These are phyloP conservation scores for California macrophylla DNA, from an alignment of 441 rosid genomes.

Conservation along the genomic window DNA sequence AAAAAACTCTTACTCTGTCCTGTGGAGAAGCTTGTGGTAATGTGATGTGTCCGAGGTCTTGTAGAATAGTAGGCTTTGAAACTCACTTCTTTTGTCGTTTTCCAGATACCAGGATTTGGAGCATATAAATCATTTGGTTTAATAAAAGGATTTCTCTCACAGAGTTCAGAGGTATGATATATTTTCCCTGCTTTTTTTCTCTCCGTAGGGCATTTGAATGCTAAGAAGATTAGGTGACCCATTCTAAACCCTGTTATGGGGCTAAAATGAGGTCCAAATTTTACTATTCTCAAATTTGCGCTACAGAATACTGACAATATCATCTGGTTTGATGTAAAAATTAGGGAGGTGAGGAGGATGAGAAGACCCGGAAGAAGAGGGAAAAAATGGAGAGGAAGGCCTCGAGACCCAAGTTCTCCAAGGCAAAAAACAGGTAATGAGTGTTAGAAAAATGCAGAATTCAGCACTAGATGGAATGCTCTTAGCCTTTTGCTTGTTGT, in stretches of 20 bases:
- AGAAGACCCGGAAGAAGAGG: conserved; percentile 52
- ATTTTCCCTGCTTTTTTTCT: not conserved
- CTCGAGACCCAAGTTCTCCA: conserved; percentile 40
- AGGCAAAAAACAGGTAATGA: conserved; percentile 35
- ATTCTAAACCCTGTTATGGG: not conserved
- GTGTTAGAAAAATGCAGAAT: not conserved
- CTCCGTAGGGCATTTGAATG: not conserved
- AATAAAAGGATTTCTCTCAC: conserved; percentile 48
- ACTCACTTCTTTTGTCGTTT: conserved; percentile 6
- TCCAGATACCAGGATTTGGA: conserved; percentile 66
- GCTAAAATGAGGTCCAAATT: not conserved
- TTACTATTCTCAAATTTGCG: not conserved
- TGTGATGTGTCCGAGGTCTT: not conserved
- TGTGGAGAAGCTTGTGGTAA: not conserved
- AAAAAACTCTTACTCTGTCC: too few species aligned
- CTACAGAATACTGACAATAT: not conserved
- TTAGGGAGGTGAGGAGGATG: conserved; percentile 48
- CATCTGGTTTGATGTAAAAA: conserved; percentile 2
- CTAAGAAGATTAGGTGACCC: not conserved
- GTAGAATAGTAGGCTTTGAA: not conserved
- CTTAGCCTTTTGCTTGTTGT: too few species aligned
- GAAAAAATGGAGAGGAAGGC: conserved; percentile 64
- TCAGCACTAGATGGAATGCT: conserved; percentile 21
- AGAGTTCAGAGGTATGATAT: conserved; percentile 51
- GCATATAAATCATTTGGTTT: conserved; percentile 58